These are phyloP conservation scores for Tylopilus felleus DNA, from an alignment of 768 basidiomycete species.

Conservation along the genomic window DNA sequence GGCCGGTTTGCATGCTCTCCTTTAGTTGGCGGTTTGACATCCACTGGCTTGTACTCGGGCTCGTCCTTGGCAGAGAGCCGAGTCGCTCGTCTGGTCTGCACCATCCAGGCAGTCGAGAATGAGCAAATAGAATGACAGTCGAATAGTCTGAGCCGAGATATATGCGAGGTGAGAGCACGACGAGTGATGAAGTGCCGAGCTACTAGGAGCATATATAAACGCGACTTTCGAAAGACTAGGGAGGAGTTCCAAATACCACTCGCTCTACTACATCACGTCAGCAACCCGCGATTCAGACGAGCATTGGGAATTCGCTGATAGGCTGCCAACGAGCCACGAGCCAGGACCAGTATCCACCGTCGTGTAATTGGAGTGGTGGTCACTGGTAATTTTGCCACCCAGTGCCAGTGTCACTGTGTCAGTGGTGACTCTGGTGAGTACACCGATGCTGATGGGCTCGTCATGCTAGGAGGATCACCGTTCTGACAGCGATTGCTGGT, in stretches of 20 bases:
- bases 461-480: too few relatives aligned
- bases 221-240: background rate
- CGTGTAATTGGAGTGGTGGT: too few relatives aligned
- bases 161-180: background rate
- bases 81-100: conserved; percentile 21
- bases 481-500: too few relatives aligned
- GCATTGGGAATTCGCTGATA: too few relatives aligned
- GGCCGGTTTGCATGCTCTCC: conserved; percentile 2
- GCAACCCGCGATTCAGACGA: background rate
- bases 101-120: conserved; percentile 12
- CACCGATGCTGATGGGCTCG: too few relatives aligned
- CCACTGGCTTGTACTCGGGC: background rate
- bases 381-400: too few relatives aligned
- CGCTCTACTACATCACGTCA: too few relatives aligned
- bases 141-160: background rate
- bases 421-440: too few relatives aligned
- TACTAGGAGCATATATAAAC: background rate
- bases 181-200: background rate
- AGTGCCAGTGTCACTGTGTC: too few relatives aligned
- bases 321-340: too few relatives aligned
- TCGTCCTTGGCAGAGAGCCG: conserved; percentile 1
- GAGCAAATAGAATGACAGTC: background rate
- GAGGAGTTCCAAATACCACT: background rate
- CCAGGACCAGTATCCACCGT: too few relatives aligned
- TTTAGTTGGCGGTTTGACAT: background rate